Evolutionary conservation across 2,329 filamentous ascomycete species (phyloP).

Genomic region (Periconia sp.): DNA sequence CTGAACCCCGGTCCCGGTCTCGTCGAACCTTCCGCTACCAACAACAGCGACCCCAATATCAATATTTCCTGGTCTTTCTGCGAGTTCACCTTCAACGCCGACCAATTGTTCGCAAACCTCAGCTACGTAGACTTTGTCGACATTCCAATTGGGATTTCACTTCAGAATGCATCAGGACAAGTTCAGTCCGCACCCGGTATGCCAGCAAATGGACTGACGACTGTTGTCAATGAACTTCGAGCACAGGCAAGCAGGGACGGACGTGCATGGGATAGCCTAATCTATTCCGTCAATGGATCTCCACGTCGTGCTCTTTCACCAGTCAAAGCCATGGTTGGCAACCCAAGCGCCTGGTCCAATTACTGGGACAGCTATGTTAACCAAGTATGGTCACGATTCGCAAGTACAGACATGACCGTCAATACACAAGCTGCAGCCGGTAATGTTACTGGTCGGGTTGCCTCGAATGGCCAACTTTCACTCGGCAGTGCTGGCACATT

Average conservation of each 20-base stretch:
- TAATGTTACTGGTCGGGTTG: constrained; percentile 58
- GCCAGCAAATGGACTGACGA: constrained; percentile 61
- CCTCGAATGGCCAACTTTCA: constrained; percentile 46
- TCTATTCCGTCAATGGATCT: constrained; percentile 50
- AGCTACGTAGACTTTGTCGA: constrained; percentile 77
- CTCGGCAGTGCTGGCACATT: constrained; percentile 58
- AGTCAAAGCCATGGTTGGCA: constrained; percentile 54
- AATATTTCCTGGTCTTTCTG: constrained; percentile 53
- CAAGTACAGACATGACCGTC: constrained; percentile 56
- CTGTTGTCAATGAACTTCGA: constrained; percentile 60
- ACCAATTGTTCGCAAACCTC: constrained; percentile 62
- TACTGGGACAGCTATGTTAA: constrained; percentile 62
- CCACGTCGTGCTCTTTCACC: constrained; percentile 51
- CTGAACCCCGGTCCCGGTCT: constrained; percentile 75
- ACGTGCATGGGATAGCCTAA: constrained; percentile 65
- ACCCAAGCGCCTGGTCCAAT: constrained; percentile 54
- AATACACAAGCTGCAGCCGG: constrained; percentile 70
- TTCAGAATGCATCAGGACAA: constrained; percentile 47
- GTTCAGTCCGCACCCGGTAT: constrained; percentile 63
- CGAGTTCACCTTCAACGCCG: constrained; percentile 56
- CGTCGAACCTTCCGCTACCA: constrained; percentile 76
- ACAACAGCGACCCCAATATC: constrained; percentile 59
- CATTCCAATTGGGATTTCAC: constrained; percentile 52
- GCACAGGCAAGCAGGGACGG: constrained; percentile 64
- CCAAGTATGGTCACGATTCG: constrained; percentile 58